Evolutionary conservation across 2,329 filamentous ascomycete genomes (phyloP).

Genomic region (Celoporthe dispersa): DNA sequence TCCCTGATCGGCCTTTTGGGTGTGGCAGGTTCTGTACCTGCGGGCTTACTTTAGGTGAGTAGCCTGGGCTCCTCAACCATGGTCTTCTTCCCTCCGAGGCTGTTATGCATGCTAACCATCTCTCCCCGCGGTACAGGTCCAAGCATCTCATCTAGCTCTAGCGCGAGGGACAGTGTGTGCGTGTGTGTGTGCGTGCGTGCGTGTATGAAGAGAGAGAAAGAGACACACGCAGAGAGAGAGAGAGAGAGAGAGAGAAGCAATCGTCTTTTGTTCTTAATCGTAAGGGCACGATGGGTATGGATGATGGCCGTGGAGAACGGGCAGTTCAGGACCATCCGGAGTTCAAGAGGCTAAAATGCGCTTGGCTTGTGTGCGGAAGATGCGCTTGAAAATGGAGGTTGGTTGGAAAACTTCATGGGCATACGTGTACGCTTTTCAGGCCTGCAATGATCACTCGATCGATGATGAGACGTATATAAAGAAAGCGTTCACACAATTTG

Average conservation of each 20-base stretch:
- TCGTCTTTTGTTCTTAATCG: not conserved
- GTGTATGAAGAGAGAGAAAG: not conserved
- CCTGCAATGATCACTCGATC: slow-evolving; percentile 19
- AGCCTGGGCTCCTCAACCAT: not conserved
- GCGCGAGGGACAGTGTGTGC: not conserved
- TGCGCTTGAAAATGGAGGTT: slow-evolving; percentile 23
- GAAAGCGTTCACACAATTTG: not conserved
- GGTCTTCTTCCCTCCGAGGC: not conserved
- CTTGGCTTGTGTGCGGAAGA: slow-evolving; percentile 16
- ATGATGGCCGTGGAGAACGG: slow-evolving; percentile 29
- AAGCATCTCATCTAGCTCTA: slow-evolving; percentile 70
- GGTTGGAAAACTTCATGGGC: slow-evolving; percentile 13
- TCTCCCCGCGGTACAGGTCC: slow-evolving; percentile 50
- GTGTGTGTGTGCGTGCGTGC: too few relatives aligned
- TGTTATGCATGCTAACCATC: slow-evolving; percentile 21
- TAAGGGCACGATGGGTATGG: slow-evolving; percentile 3
- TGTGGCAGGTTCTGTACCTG: slow-evolving; percentile 97
- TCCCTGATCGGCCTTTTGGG: slow-evolving; percentile 90
- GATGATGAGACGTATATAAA: slow-evolving; percentile 12
- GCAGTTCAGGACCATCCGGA: slow-evolving; percentile 32
- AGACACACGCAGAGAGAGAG: not conserved
- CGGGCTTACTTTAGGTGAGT: slow-evolving; percentile 88
- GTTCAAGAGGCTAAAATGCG: slow-evolving; percentile 26
- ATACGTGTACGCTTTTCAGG: slow-evolving; percentile 24
- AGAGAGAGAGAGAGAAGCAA: not conserved